Conservation (phyloP, 2,329 filamentous ascomycete species). For the Cercospora zeina region DNA sequence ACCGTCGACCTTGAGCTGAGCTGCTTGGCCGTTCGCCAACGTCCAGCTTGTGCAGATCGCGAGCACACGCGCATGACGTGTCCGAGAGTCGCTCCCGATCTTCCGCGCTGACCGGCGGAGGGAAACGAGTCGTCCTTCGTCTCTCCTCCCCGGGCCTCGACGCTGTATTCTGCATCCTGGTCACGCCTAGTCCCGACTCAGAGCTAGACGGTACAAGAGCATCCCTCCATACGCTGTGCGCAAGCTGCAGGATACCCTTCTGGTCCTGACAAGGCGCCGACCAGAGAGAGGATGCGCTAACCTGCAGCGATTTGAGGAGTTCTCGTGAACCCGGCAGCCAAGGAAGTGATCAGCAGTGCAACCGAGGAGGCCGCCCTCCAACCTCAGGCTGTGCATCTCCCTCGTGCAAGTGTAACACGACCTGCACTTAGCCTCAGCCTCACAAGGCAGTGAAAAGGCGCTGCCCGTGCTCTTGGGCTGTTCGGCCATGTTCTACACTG, state of each 20-base stretch:
- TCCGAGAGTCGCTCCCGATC: background rate
- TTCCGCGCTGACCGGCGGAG: background rate
- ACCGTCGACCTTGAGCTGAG: background rate
- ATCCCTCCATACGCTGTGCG: background rate
- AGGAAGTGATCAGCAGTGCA: background rate
- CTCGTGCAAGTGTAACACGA: background rate
- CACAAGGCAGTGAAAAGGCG: background rate
- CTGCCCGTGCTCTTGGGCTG: background rate
- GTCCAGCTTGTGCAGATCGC: background rate
- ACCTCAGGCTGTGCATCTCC: background rate
- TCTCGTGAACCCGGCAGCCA: background rate
- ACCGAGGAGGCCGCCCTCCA: slow-evolving; percentile 5
- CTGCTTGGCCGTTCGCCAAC: background rate
- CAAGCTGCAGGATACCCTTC: background rate
- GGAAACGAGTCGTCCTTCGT: background rate
- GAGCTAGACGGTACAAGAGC: too few species aligned
- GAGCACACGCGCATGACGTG: background rate
- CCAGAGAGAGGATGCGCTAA: background rate
- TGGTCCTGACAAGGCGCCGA: background rate
- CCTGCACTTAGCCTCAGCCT: slow-evolving; percentile 3
- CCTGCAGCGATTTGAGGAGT: background rate
- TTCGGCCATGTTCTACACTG: background rate
- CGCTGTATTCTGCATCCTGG: background rate
- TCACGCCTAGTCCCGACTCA: background rate
- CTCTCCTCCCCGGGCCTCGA: background rate